Conservation (phyloP, 495 filamentous ascomycete genomes). For the Chlorociboria aeruginascens region DNA sequence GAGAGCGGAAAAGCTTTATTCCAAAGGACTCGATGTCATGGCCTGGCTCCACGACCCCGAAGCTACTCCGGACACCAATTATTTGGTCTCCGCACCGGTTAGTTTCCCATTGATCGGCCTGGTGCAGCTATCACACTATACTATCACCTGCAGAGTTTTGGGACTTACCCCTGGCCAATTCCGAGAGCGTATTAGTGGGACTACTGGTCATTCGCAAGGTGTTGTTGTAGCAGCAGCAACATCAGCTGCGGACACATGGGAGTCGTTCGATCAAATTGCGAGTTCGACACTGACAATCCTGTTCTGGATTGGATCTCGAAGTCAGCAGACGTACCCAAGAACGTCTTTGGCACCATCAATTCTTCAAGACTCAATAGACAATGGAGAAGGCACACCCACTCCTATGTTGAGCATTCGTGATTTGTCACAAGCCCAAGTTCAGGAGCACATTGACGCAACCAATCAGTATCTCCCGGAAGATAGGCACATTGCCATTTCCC, state of each 20-base stretch:
- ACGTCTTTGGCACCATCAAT: conserved; percentile 87
- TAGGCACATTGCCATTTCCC: conserved; percentile 85
- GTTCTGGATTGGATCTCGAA: conserved; percentile 99
- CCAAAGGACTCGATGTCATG: conserved; percentile 90
- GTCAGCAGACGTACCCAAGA: conserved; percentile 91
- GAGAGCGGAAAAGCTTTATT: conserved; percentile 84
- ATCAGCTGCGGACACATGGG: conserved; percentile 78
- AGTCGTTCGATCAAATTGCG: conserved; percentile 68
- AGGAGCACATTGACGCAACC: conserved; percentile 89
- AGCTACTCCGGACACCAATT: conserved; percentile 84
- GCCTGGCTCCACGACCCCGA: conserved; percentile 82
- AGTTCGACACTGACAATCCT: conserved; percentile 76
- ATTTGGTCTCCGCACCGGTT: conserved; percentile 92
- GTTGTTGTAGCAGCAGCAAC: conserved; percentile 90
- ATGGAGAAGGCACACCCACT: conserved; percentile 86
- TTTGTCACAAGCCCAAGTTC: conserved; percentile 69
- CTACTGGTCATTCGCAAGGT: conserved; percentile 95
- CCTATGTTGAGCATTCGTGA: conserved; percentile 98
- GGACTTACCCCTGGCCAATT: conserved; percentile 80
- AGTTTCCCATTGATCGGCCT: conserved; percentile 94
- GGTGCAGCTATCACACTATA: conserved; percentile 89
- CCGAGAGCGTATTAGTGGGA: conserved; percentile 67
- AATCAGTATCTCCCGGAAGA: conserved; percentile 90
- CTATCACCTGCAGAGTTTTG: conserved; percentile 79
- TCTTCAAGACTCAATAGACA: conserved; percentile 87